These are phyloP conservation scores for Taiwanofungus camphoratus DNA, from an alignment of 1,284 basidiomycete genomes.

Conservation along the genomic window DNA sequence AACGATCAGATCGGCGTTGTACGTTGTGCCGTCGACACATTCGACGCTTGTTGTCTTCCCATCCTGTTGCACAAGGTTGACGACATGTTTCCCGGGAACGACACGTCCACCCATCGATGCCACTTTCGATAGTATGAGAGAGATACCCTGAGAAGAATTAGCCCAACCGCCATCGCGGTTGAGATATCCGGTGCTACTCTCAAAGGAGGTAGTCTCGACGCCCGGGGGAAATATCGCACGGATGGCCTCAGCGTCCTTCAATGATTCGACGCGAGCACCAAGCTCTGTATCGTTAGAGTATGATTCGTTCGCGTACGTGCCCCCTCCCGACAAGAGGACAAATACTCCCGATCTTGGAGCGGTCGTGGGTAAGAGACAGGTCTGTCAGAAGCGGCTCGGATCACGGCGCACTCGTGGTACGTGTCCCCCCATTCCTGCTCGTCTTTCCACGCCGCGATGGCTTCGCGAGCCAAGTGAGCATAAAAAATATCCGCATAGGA, in stretches of 20 bases:
- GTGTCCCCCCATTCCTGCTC: slow-evolving; percentile 60
- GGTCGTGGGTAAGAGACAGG: background rate
- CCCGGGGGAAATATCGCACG: slow-evolving; percentile 40
- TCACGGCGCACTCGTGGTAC: slow-evolving; percentile 70
- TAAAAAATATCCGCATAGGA: slow-evolving; percentile 71
- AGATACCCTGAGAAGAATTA: slow-evolving; percentile 65
- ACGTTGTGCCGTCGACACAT: slow-evolving; percentile 54
- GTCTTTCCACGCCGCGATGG: slow-evolving; percentile 68
- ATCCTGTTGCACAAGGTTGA: slow-evolving; percentile 36
- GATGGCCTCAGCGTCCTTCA: slow-evolving; percentile 35
- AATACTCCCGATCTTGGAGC: slow-evolving; percentile 56
- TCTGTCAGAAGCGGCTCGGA: background rate
- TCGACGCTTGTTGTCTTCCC: slow-evolving; percentile 55
- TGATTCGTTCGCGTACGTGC: slow-evolving; percentile 41
- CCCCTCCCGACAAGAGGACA: slow-evolving; percentile 37
- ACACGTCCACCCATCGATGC: slow-evolving; percentile 56
- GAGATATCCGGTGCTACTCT: slow-evolving; percentile 48
- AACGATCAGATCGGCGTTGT: slow-evolving; percentile 53
- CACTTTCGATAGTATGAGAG: slow-evolving; percentile 54
- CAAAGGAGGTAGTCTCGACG: slow-evolving; percentile 30
- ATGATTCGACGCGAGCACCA: slow-evolving; percentile 41
- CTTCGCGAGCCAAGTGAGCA: slow-evolving; percentile 61
- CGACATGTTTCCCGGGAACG: slow-evolving; percentile 50
- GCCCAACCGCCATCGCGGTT: slow-evolving; percentile 87
- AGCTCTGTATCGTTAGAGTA: slow-evolving; percentile 54